A percentile compares a stretch with the other conserved stretches of the same genome.
These are phyloP conservation scores for Pseudogymnoascus sp. DNA, from an alignment of 2,329 filamentous ascomycete genomes.

Conservation along the genomic window DNA sequence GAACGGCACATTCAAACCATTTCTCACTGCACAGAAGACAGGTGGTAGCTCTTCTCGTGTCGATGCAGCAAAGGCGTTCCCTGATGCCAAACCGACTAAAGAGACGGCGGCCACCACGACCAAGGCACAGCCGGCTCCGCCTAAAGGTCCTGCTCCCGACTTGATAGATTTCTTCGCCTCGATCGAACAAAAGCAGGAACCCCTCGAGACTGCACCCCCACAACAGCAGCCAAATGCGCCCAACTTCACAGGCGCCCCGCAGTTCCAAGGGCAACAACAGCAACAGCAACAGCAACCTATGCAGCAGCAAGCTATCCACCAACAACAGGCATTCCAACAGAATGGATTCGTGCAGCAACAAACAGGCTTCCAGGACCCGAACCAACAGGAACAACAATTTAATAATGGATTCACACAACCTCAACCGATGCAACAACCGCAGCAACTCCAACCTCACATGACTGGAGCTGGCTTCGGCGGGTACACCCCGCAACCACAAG, in stretches of 20 bases:
- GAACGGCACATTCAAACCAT: constrained; percentile 35
- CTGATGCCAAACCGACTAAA: constrained; percentile 22
- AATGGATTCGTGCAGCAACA: constrained; percentile 35
- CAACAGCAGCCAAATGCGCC: constrained; percentile 27
- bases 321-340: constrained; percentile 32
- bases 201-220: constrained; percentile 44
- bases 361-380: constrained; percentile 33
- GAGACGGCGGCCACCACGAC: constrained; percentile 15
- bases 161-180: constrained; percentile 93
- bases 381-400: constrained; percentile 30
- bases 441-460: constrained; percentile 47
- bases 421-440: constrained; percentile 20
- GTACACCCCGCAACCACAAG: constrained; percentile 57
- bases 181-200: constrained; percentile 80
- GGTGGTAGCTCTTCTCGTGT: constrained; percentile 23
- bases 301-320: constrained; percentile 30
- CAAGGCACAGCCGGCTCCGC: constrained; percentile 36
- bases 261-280: constrained; percentile 22
- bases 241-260: constrained; percentile 24
- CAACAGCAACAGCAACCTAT: constrained; percentile 32
- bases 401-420: constrained; percentile 22
- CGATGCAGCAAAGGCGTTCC: constrained; percentile 17
- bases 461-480: constrained; percentile 79
- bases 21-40: constrained; percentile 31
- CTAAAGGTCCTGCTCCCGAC: constrained; percentile 62